These are phyloP conservation scores for Phytophthora aleatoria DNA, from an alignment of 352 stramenopile genomes.

Conservation along the genomic window DNA sequence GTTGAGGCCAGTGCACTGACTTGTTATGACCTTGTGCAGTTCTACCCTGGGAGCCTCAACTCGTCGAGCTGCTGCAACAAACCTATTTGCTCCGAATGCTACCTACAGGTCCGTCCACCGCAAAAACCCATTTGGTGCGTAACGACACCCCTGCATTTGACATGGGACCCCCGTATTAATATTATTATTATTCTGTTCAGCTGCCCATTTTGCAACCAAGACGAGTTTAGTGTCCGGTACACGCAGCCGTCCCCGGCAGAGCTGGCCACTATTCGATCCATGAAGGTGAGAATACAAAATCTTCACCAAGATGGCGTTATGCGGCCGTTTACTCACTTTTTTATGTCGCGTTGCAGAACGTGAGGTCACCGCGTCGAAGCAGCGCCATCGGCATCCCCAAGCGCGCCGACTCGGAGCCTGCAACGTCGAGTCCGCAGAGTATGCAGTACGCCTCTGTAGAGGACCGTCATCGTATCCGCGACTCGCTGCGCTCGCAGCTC, in stretches of 20 bases:
- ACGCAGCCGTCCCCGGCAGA: constrained; percentile 48
- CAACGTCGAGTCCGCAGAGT: constrained; percentile 14
- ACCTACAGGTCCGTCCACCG: constrained; percentile 62
- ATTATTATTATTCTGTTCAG: constrained; percentile 24
- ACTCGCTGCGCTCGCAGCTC: constrained; percentile 73
- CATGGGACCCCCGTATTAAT: constrained; percentile 3
- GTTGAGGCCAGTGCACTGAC: constrained; percentile 18
- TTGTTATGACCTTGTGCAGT: constrained; percentile 30
- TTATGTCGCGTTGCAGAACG: constrained; percentile 31
- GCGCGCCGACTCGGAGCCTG: constrained; percentile 16
- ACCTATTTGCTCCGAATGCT: constrained; percentile 77
- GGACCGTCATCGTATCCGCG: constrained; percentile 73
- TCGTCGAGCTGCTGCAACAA: constrained; percentile 69
- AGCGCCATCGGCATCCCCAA: constrained; percentile 42
- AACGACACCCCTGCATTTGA: constrained; percentile 3
- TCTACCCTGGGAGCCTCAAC: constrained; percentile 70
- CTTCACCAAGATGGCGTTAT: constrained; percentile 4
- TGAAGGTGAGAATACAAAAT: constrained; percentile 28
- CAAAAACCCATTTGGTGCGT: constrained; percentile 53
- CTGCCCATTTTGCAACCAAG: constrained; percentile 84
- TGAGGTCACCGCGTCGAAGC: constrained; percentile 36
- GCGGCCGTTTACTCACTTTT: constrained; percentile 3
- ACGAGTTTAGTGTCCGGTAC: constrained; percentile 65
- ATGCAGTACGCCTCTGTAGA: constrained; percentile 74
- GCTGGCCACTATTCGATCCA: constrained; percentile 48